Conservation (phyloP, 768 basidiomycete genomes). For the Pisolithus tinctorius region DNA sequence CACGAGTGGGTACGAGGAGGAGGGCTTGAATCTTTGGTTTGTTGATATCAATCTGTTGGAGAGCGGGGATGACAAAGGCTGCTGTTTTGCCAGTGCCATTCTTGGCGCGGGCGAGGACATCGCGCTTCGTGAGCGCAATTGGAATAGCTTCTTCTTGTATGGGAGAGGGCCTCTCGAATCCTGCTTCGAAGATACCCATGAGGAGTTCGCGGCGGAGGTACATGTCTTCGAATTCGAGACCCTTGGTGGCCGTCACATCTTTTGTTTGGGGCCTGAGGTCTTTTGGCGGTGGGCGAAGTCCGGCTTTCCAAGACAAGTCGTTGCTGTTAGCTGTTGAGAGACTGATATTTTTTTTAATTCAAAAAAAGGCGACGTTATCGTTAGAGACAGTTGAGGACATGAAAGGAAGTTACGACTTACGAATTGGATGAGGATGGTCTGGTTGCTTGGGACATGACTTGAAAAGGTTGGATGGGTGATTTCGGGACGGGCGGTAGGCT, state of each 20-base stretch:
- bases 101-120: constrained; percentile 93
- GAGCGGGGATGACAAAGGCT: constrained; percentile 95
- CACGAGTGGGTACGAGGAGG: constrained; percentile 96
- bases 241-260: constrained; percentile 92
- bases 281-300: constrained; percentile 82
- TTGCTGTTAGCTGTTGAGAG: constrained; percentile 23
- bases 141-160: constrained; percentile 99
- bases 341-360: not conserved
- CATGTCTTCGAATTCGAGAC: constrained; percentile 95
- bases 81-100: constrained; percentile 98
- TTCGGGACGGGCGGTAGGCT: constrained; percentile 7
- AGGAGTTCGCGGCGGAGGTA: constrained; percentile 87
- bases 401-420: constrained; percentile 10
- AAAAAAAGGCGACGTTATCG: not conserved
- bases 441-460: constrained; percentile 25
- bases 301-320: constrained; percentile 57
- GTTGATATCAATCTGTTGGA: constrained; percentile 83
- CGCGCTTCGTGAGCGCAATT: constrained; percentile 86
- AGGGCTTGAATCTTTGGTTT: constrained; percentile 92
- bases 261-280: constrained; percentile 93
- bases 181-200: constrained; percentile 99
- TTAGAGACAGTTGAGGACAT: constrained; percentile 1
- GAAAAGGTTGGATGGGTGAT: constrained; percentile 6
- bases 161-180: constrained; percentile 93
- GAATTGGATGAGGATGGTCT: constrained; percentile 28